Conservation (phyloP, 2,329 filamentous ascomycete genomes). For the Simplicillium aogashimaense region DNA sequence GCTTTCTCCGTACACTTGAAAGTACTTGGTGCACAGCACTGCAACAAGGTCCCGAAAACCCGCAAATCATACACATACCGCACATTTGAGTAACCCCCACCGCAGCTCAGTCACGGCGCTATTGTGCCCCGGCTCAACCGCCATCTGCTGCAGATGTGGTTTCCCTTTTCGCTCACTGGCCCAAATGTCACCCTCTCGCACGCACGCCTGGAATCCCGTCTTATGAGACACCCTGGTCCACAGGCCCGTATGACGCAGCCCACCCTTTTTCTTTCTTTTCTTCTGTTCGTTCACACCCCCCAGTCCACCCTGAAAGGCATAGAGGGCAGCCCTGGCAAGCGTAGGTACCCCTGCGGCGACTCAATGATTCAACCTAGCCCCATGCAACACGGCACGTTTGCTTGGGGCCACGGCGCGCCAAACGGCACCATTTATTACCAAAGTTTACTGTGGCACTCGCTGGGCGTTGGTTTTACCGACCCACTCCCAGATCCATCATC, state of each 20-base stretch:
- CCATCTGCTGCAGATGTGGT: slow-evolving; percentile 5
- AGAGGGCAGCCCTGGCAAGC: slow-evolving; percentile 6
- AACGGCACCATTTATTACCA: slow-evolving; percentile 9
- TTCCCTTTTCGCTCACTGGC: slow-evolving; percentile 6
- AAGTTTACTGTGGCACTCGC: slow-evolving; percentile 1
- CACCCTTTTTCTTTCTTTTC: slow-evolving; percentile 6
- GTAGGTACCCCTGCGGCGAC: slow-evolving; percentile 5
- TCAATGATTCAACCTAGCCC: slow-evolving; percentile 8
- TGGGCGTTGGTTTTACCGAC: slow-evolving; percentile 16
- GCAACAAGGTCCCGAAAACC: no score
- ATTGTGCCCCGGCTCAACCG: slow-evolving; percentile 13
- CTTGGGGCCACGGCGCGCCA: slow-evolving; percentile 8
- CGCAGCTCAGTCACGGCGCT: slow-evolving; percentile 4
- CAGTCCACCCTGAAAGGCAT: slow-evolving; percentile 7
- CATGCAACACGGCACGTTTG: slow-evolving; percentile 23
- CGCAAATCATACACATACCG: no score
- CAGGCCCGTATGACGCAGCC: slow-evolving; percentile 17
- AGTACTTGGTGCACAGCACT: no score
- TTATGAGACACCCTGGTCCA: slow-evolving; percentile 22
- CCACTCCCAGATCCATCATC: slow-evolving; percentile 24
- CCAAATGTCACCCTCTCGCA: no score
- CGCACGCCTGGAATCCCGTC: slow-evolving; percentile 18
- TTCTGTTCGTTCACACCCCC: slow-evolving; percentile 18
- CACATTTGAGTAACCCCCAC: no score
- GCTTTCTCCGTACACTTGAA: no score